Evolutionary conservation across 192 early-diverging fungal species (phyloP).

Genomic region (Spizellomyces sp.): DNA sequence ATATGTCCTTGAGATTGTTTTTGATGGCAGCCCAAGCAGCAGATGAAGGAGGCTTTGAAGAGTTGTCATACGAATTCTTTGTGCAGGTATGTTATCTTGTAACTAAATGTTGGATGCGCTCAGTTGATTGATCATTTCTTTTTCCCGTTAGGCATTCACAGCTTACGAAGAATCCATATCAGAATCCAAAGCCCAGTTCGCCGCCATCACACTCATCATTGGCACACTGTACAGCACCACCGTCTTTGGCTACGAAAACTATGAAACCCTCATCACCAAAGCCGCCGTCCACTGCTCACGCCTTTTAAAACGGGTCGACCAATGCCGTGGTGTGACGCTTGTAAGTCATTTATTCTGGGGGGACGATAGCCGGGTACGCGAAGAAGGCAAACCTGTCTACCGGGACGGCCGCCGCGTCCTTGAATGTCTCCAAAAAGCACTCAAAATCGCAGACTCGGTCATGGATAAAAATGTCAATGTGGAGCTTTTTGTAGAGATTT

Average conservation of each 20-base stretch:
- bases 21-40: conserved; percentile 85
- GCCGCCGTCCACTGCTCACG: conserved; percentile 87
- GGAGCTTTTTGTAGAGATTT: conserved; percentile 95
- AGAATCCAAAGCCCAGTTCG: conserved; percentile 88
- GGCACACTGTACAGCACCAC: conserved; percentile 81
- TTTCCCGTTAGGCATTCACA: conserved; percentile 72
- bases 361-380: conserved; percentile 45
- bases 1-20: conserved; percentile 78
- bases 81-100: conserved; percentile 70
- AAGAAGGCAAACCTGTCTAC: conserved; percentile 65
- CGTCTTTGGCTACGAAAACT: conserved; percentile 87
- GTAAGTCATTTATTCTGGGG: conserved; percentile 95
- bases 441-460: conserved; percentile 92
- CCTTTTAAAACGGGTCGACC: conserved; percentile 92
- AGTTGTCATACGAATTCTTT: conserved; percentile 96
- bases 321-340: conserved; percentile 82
- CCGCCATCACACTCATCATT: conserved; percentile 86
- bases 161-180: conserved; percentile 96
- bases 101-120: conserved; percentile 90
- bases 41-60: conserved; percentile 85
- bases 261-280: conserved; percentile 92
- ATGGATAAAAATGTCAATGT: conserved; percentile 89
- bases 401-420: conserved; percentile 88
- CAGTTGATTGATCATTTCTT: conserved; percentile 54
- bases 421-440: conserved; percentile 89